Conservation (phyloP, 2,329 filamentous ascomycete species). For the Chalara sp. region DNA sequence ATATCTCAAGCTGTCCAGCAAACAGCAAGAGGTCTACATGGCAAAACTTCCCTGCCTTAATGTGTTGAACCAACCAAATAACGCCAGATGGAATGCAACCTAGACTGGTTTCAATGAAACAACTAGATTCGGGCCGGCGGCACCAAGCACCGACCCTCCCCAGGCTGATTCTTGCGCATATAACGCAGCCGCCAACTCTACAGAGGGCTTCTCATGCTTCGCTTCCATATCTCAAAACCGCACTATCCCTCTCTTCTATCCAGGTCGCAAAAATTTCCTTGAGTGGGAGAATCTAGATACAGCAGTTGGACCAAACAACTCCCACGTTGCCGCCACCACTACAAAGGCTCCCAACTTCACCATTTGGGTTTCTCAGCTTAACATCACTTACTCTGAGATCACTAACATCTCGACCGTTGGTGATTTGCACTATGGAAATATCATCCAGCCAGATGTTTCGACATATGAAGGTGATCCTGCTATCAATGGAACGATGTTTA, state of each 20-base stretch:
- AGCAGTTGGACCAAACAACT: slow-evolving; percentile 72
- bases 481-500: slow-evolving; percentile 73
- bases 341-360: slow-evolving; percentile 59
- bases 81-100: slow-evolving; percentile 58
- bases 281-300: slow-evolving; percentile 66
- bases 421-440: slow-evolving; percentile 32
- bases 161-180: slow-evolving; percentile 42
- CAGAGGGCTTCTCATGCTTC: slow-evolving; percentile 48
- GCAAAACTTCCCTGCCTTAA: slow-evolving; percentile 77
- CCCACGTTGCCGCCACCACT: slow-evolving; percentile 60
- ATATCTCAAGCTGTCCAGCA: slow-evolving; percentile 69
- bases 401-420: slow-evolving; percentile 38
- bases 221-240: slow-evolving; percentile 64
- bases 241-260: slow-evolving; percentile 63
- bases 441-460: slow-evolving; percentile 64
- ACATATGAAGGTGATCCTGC: slow-evolving; percentile 58
- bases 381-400: slow-evolving; percentile 63
- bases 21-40: slow-evolving; percentile 70
- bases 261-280: slow-evolving; percentile 65
- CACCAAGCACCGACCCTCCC: slow-evolving; percentile 29
- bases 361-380: slow-evolving; percentile 72
- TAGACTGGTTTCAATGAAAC: slow-evolving; percentile 58
- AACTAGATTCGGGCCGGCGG: slow-evolving; percentile 41
- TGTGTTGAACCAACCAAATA: slow-evolving; percentile 72
- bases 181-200: slow-evolving; percentile 40